Conservation (phyloP, 441 rosid genomes). For the Omphalea diandra region DNA sequence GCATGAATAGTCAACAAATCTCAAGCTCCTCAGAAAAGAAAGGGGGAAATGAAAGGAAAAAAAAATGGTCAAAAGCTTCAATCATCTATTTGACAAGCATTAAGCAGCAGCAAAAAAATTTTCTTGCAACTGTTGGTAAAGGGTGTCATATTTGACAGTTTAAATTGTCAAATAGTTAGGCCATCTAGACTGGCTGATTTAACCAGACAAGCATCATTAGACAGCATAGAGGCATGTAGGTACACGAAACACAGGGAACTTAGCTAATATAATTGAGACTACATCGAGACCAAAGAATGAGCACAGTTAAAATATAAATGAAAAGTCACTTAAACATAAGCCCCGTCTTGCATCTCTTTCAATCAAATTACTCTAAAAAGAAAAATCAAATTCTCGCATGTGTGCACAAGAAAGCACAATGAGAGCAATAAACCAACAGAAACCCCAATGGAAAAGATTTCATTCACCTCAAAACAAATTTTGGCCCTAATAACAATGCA, state of each 20-base stretch:
- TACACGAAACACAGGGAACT: not conserved
- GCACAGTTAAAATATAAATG: not conserved
- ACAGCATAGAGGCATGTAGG: not conserved
- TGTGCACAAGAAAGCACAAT: not conserved
- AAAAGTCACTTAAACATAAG: conserved; percentile 8
- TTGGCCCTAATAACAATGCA: not conserved
- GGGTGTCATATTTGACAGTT: not conserved
- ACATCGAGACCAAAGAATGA: not conserved
- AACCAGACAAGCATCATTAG: not conserved
- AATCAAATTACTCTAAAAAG: not conserved
- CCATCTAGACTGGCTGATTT: not conserved
- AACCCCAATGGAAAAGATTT: not conserved
- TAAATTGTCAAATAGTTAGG: not conserved
- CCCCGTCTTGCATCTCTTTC: conserved; percentile 7
- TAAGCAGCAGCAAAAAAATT: too few relatives aligned
- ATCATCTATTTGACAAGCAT: too few relatives aligned
- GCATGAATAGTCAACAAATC: not conserved
- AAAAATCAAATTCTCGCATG: conserved; percentile 14
- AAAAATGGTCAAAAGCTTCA: not conserved
- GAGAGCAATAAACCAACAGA: not conserved
- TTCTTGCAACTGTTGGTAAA: not conserved
- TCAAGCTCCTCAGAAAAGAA: too few relatives aligned
- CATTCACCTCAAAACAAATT: conserved; percentile 9
- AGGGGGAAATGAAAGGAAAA: not conserved
- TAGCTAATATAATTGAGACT: not conserved